Evolutionary conservation across 1,139 yeast genomes (phyloP), one percentile per base, ranked within the genome.

Genomic region (Zygosaccharomyces sapae): DNA sequence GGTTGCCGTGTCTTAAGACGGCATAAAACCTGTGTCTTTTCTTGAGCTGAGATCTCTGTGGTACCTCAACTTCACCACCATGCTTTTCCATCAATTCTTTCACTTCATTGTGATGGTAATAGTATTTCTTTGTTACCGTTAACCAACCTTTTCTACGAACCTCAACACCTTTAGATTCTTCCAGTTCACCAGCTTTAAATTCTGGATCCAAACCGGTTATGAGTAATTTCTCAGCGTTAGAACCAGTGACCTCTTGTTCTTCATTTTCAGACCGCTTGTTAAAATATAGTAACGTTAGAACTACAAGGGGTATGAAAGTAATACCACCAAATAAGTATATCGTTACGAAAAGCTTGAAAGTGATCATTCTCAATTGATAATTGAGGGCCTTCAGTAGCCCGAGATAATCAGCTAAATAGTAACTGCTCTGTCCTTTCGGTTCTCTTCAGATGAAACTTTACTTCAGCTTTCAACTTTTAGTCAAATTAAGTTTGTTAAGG

Each of bases 131-230:
- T 0, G 96, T 86, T 7, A 89, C 88, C 2, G 85, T 80, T 3
- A 90, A 68, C 95, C 96, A 88, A 2, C 96, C 96, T 9, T 80
- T 69, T 60, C 78, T 81, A 56, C 73, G 77, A 0, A 88, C 76
- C 33, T 81, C 80, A 4, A 84, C 77, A 2, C 94, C 95, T 1
- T 70, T 68, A 13, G 68, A 67, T 55, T 86, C 90, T 51, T 83
- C 83, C 6, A 83, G 56, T 51, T 79, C 80, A 0, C 86, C 86
- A 1, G 83, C 80, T 52, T 75, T 79, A 43, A 83, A 65, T 8
- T 61, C 55, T 6, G 71, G 62, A 45, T 71, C 71, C 9, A 71
- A 68, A 13, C 61, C 59, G 2, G 48, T 38, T 1, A 53, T 54
- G 4, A 58, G 41, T 16, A 55, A 24, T 12, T 44, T 41, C 33